These are phyloP conservation scores for Calocybe indica DNA, from an alignment of 768 basidiomycete genomes.

Conservation along the genomic window DNA sequence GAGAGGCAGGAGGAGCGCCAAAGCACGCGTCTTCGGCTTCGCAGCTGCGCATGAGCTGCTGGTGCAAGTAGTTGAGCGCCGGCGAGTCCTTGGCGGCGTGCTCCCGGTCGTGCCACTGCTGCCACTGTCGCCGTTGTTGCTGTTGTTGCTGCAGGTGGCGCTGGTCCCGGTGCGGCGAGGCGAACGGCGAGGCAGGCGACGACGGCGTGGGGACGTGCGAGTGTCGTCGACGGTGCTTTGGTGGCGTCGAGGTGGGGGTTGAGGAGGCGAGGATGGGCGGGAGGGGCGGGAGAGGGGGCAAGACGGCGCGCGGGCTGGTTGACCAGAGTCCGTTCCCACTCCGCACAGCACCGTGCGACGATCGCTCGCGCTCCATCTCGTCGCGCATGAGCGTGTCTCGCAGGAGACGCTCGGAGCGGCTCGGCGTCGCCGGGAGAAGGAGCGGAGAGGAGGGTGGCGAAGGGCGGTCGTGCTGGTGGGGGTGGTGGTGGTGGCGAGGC, in stretches of 20 bases:
- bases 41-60: not conserved
- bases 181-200: constrained; percentile 12
- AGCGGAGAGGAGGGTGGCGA: constrained; percentile 9
- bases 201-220: constrained; percentile 16
- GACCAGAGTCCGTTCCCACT: too few relatives aligned
- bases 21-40: constrained; percentile 1
- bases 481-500: not conserved
- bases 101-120: too few relatives aligned
- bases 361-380: constrained; percentile 13
- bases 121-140: not conserved
- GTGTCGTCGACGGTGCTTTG: constrained; percentile 19
- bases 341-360: too few relatives aligned
- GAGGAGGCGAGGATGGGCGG: too few relatives aligned
- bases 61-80: too few relatives aligned
- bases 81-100: too few relatives aligned
- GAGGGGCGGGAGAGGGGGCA: too few relatives aligned
- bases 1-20: not conserved
- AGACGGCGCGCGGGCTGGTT: too few relatives aligned
- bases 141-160: constrained; percentile 2
- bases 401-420: constrained; percentile 50
- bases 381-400: constrained; percentile 49
- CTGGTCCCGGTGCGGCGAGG: constrained; percentile 15
- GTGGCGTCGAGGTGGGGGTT: not conserved
- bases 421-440: constrained; percentile 32
- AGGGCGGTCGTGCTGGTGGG: too few relatives aligned